Conservation (phyloP, 495 filamentous ascomycete genomes). For the Saxispiralis lemnorum region DNA sequence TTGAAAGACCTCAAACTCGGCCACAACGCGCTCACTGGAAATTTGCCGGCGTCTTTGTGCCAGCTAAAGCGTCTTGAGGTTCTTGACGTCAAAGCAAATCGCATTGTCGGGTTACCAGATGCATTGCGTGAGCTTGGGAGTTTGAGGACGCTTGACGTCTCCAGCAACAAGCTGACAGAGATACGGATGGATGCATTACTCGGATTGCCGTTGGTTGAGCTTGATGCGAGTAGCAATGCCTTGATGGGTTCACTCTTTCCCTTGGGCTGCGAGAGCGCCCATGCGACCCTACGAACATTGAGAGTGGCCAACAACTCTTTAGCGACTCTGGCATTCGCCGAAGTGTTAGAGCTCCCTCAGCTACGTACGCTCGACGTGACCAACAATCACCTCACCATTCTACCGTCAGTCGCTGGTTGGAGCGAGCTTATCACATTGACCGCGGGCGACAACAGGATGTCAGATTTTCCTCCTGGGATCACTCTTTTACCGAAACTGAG, state of each 20-base stretch:
- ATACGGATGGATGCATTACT: conserved; percentile 53
- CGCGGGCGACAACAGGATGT: conserved; percentile 64
- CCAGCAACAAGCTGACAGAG: conserved; percentile 51
- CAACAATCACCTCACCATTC: conserved; percentile 51
- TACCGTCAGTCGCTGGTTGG: conserved; percentile 61
- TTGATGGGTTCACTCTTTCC: conserved; percentile 56
- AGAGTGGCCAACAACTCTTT: conserved; percentile 65
- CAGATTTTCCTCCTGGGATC: conserved; percentile 58
- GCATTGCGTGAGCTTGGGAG: conserved; percentile 43
- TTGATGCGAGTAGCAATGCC: conserved; percentile 64
- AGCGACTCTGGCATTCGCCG: conserved; percentile 32
- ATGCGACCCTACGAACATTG: conserved; percentile 49
- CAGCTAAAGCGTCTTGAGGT: conserved; percentile 51
- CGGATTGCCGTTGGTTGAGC: conserved; percentile 50
- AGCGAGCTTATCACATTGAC: conserved; percentile 49
- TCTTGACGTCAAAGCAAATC: conserved; percentile 68
- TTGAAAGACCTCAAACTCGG: conserved; percentile 68
- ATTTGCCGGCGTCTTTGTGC: conserved; percentile 36
- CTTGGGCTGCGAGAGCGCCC: conserved; percentile 30
- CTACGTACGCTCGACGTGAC: conserved; percentile 58
- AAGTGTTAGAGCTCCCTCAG: conserved; percentile 42
- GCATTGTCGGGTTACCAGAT: conserved; percentile 54
- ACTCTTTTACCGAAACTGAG: conserved; percentile 44
- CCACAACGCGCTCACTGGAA: conserved; percentile 56
- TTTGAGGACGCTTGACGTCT: conserved; percentile 58